Conservation (phyloP, 345 rosid genomes). For the Zanthoxylum bungeanum region DNA sequence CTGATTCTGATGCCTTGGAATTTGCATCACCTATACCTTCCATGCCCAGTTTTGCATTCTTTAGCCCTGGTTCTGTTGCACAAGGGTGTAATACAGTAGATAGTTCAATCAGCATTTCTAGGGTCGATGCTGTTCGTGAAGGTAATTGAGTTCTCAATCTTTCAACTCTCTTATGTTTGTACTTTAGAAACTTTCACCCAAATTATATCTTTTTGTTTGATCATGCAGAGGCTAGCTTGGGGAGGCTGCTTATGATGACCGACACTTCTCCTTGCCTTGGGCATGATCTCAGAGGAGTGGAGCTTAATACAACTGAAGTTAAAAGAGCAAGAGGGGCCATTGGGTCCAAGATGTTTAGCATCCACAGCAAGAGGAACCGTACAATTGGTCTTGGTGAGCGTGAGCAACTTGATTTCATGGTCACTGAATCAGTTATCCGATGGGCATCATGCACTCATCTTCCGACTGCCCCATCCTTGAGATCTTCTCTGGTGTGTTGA, state of each 20-base stretch:
- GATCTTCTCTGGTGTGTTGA: constrained; percentile 63
- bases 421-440: constrained; percentile 57
- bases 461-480: constrained; percentile 46
- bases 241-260: constrained; percentile 23
- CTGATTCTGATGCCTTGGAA: constrained; percentile 31
- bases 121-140: constrained; percentile 17
- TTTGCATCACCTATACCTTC: constrained; percentile 41
- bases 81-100: constrained; percentile 20
- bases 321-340: constrained; percentile 33
- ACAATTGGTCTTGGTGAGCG: constrained; percentile 59
- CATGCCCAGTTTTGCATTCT: constrained; percentile 62
- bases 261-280: constrained; percentile 26
- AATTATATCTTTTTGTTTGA: background rate
- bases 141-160: constrained; percentile 33
- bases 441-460: constrained; percentile 66
- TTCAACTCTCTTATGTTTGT: background rate
- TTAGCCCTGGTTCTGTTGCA: constrained; percentile 32
- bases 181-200: background rate
- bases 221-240: constrained; percentile 29
- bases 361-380: constrained; percentile 51
- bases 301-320: constrained; percentile 26
- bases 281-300: constrained; percentile 28
- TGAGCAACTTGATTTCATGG: constrained; percentile 45
- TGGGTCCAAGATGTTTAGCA: constrained; percentile 37
- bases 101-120: constrained; percentile 13